A percentile compares a stretch with the other conserved stretches of the same genome.
phyloP scores from a whole-genome alignment of 257 asterid genomes.

The Fraxinus cuspidata region DNA sequence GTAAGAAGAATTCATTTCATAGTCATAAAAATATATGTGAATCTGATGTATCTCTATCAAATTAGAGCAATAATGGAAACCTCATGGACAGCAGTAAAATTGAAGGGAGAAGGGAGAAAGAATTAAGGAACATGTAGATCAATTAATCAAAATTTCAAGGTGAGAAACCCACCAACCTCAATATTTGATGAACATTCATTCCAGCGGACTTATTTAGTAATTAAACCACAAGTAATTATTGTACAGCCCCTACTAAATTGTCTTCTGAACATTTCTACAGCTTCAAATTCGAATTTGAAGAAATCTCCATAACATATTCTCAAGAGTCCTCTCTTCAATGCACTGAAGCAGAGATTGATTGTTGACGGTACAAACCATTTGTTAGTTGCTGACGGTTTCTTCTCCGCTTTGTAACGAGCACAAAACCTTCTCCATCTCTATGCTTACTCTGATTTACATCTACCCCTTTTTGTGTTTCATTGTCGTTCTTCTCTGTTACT shows the following conservation, averaged over 20 bases:
- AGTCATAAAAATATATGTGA: constrained; percentile 1
- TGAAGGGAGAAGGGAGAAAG: constrained; percentile 24
- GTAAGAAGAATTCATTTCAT: neutral
- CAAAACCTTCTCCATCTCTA: constrained; percentile 87
- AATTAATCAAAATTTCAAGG: constrained; percentile 34
- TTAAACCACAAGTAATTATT: neutral
- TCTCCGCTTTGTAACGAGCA: constrained; percentile 79
- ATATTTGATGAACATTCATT: constrained; percentile 22
- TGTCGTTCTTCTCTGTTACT: constrained; percentile 33
- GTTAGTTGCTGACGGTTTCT: constrained; percentile 82
- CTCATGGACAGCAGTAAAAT: constrained; percentile 17
- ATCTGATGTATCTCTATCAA: constrained; percentile 24
- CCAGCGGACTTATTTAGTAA: constrained; percentile 12
- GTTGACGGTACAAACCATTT: constrained; percentile 66
- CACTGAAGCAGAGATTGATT: constrained; percentile 82
- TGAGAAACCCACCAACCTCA: constrained; percentile 28
- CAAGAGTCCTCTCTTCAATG: constrained; percentile 47
- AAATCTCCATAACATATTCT: constrained; percentile 15
- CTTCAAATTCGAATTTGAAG: constrained; percentile 25
- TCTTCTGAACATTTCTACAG: constrained; percentile 14
- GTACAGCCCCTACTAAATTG: constrained; percentile 6
- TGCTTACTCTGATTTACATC: constrained; percentile 44
- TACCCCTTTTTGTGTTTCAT: constrained; percentile 30
- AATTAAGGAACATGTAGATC: constrained; percentile 33
- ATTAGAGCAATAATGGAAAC: constrained; percentile 19